A percentile compares a stretch with the other conserved stretches of the same genome.
phyloP scores from a whole-genome alignment of 306 rosid genomes.

The Cicer pinnatifidum region DNA sequence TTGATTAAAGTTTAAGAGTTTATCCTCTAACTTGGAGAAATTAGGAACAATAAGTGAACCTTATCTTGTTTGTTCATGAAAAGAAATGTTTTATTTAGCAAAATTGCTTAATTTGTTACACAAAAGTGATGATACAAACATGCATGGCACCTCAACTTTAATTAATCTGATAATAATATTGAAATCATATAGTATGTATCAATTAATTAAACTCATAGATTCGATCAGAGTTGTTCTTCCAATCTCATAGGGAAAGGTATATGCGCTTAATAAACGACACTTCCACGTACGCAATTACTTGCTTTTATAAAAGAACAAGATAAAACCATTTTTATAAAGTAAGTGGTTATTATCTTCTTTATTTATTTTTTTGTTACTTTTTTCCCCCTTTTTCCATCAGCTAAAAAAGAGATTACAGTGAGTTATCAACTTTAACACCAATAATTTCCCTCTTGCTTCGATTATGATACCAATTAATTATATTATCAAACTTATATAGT shows the following conservation, averaged over 20 bases:
- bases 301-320: constrained; percentile 55
- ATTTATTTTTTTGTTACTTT: constrained; percentile 18
- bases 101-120: constrained; percentile 14
- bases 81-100: background rate
- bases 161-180: background rate
- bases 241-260: constrained; percentile 45
- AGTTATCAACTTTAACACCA: constrained; percentile 44
- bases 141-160: constrained; percentile 37
- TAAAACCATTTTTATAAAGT: constrained; percentile 44
- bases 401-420: constrained; percentile 33
- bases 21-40: too few species aligned
- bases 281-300: background rate
- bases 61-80: constrained; percentile 41
- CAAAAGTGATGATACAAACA: constrained; percentile 6
- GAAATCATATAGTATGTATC: background rate
- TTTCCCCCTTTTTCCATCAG: constrained; percentile 26
- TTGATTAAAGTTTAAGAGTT: too few species aligned
- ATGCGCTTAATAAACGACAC: constrained; percentile 41
- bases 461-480: constrained; percentile 28
- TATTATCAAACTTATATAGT: constrained; percentile 34
- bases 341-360: constrained; percentile 31
- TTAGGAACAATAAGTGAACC: background rate
- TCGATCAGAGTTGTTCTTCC: constrained; percentile 41
- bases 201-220: background rate
- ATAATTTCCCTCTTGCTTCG: constrained; percentile 34